Evolutionary conservation across 306 rosid species (phyloP).

Genomic region (Alnus glutinosa): DNA sequence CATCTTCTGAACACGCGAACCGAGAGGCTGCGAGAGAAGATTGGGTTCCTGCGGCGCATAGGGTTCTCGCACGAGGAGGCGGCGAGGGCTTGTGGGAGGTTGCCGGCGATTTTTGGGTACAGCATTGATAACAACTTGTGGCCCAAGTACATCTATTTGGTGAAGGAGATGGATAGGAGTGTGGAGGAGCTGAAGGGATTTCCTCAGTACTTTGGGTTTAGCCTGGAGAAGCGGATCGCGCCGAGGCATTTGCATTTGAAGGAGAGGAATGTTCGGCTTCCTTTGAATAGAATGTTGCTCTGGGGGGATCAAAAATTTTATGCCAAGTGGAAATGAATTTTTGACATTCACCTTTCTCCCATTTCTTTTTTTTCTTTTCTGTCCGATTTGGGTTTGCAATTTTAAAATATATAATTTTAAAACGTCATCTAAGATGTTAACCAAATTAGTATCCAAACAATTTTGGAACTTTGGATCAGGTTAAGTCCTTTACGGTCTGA

Average conservation of each 20-base stretch:
- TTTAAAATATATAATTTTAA: too few species aligned
- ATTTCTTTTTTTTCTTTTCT: not conserved
- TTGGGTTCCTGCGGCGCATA: constrained; percentile 46
- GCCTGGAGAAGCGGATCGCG: constrained; percentile 59
- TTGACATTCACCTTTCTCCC: not conserved
- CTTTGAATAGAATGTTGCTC: constrained; percentile 64
- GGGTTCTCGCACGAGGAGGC: constrained; percentile 65
- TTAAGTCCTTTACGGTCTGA: too few species aligned
- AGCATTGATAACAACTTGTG: constrained; percentile 56
- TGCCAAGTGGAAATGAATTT: constrained; percentile 43
- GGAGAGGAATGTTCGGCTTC: constrained; percentile 51
- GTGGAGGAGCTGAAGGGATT: constrained; percentile 66
- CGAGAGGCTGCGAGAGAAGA: constrained; percentile 52
- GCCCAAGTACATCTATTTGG: constrained; percentile 64
- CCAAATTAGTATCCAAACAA: too few species aligned
- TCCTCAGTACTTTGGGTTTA: constrained; percentile 81
- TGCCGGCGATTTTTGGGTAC: constrained; percentile 83
- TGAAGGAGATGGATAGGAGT: constrained; percentile 65
- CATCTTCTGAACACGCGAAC: constrained; percentile 72
- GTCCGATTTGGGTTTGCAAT: too few species aligned
- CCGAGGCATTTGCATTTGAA: constrained; percentile 79
- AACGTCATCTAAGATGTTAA: not conserved
- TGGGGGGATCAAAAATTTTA: constrained; percentile 74
- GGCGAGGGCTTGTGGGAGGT: constrained; percentile 33
- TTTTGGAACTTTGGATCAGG: too few species aligned